Conservation (phyloP, 2,329 filamentous ascomycete genomes). For the Diaporthe sp. region DNA sequence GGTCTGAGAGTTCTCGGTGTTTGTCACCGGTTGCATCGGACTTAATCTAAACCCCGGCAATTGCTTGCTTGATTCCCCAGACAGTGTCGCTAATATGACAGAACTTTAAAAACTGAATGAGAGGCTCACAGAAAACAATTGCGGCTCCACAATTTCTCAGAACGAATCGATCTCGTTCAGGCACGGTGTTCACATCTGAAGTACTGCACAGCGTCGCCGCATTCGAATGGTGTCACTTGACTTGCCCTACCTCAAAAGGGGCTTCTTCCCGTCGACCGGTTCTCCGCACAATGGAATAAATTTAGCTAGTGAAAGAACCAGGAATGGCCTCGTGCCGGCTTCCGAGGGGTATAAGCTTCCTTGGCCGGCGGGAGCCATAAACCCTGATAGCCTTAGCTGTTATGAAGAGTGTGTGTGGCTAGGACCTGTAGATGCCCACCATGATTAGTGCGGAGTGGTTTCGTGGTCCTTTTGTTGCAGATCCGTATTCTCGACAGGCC, state of each 20-base stretch:
- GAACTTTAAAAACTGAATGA: neutral
- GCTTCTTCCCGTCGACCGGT: neutral
- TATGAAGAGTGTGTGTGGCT: neutral
- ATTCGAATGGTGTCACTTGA: neutral
- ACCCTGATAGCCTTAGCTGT: neutral
- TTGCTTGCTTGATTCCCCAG: neutral
- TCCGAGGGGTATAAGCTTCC: constrained; percentile 17
- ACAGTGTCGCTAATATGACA: neutral
- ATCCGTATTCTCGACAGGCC: neutral
- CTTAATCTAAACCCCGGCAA: constrained; percentile 11
- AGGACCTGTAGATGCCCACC: neutral
- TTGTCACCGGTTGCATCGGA: constrained; percentile 17
- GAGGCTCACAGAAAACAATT: neutral
- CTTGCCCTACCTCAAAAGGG: neutral
- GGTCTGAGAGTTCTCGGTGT: neutral
- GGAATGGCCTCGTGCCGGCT: neutral
- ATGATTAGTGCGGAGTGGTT: neutral
- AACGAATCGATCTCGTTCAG: neutral
- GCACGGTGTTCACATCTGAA: neutral
- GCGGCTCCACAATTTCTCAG: neutral
- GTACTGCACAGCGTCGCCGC: neutral
- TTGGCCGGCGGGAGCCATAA: constrained; percentile 8
- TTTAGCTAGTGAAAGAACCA: neutral
- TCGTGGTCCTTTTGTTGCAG: neutral
- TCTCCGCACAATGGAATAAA: neutral